Evolutionary conservation across 257 asterid species (phyloP).

Genomic region (Solanum commersonii): DNA sequence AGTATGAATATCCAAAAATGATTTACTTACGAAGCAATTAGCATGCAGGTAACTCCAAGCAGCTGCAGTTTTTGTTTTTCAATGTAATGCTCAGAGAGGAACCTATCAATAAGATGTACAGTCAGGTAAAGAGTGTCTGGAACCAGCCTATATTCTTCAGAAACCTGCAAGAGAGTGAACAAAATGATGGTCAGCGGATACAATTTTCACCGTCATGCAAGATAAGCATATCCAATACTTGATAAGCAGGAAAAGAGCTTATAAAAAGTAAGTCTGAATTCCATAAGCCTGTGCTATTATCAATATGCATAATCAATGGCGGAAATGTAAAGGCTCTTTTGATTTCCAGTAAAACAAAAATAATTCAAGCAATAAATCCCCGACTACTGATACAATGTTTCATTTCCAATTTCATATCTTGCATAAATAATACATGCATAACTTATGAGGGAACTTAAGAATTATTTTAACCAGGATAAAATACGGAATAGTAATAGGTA

Average conservation of each 20-base stretch:
- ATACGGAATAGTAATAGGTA: not conserved
- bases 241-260: not conserved
- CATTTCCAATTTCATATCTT: not conserved
- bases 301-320: not conserved
- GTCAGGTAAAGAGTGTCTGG: slow-evolving; percentile 98
- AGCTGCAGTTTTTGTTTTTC: slow-evolving; percentile 91
- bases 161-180: slow-evolving; percentile 55
- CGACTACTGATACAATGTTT: not conserved
- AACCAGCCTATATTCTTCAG: slow-evolving; percentile 84
- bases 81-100: slow-evolving; percentile 55
- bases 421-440: not conserved
- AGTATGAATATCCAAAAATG: not conserved
- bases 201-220: not conserved
- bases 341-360: not conserved
- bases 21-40: slow-evolving; percentile 84
- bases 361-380: not conserved
- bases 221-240: not conserved
- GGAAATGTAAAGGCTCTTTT: not conserved
- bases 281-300: not conserved
- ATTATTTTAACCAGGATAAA: not conserved
- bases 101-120: slow-evolving; percentile 90
- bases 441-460: not conserved
- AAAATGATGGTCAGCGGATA: not conserved
- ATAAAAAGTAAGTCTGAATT: not conserved
- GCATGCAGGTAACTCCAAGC: slow-evolving; percentile 98